Conservation (phyloP, 345 rosid species). For the Toxicodendron radicans region DNA sequence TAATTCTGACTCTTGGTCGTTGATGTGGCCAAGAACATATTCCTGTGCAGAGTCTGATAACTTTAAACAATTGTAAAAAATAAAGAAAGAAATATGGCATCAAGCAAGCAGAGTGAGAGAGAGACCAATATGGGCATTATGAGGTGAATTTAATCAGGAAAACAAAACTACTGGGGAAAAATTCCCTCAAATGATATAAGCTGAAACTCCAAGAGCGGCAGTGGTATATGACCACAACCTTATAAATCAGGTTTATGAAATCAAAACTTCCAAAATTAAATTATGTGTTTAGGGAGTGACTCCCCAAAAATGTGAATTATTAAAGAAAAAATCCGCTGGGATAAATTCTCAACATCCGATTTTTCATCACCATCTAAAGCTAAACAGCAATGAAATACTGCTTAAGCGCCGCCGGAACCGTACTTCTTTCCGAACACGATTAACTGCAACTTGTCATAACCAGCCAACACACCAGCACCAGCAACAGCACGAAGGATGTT, state of each 20-base stretch:
- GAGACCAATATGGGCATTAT: no score
- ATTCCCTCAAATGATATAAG: neutral
- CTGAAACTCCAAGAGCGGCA: constrained; percentile 7
- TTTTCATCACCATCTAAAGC: constrained; percentile 65
- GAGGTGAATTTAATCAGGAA: neutral
- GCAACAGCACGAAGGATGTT: constrained; percentile 90
- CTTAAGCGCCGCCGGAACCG: constrained; percentile 73
- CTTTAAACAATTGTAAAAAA: no score
- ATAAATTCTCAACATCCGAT: constrained; percentile 35
- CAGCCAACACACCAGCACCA: constrained; percentile 93
- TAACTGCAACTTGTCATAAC: constrained; percentile 85
- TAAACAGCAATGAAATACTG: constrained; percentile 11
- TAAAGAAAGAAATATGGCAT: no score
- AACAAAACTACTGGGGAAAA: neutral
- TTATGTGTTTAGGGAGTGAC: constrained; percentile 21
- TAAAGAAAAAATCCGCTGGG: constrained; percentile 32
- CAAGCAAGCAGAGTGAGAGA: neutral
- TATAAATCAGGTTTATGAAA: constrained; percentile 12
- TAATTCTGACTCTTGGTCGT: no score
- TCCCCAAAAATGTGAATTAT: constrained; percentile 42
- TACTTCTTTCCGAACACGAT: constrained; percentile 81
- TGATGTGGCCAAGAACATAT: no score
- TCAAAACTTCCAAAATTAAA: constrained; percentile 30
- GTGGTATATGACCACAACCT: constrained; percentile 15
- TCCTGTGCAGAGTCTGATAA: no score